These are phyloP conservation scores for Sporothrix protearum DNA, from an alignment of 2,329 filamentous ascomycete genomes.

Conservation along the genomic window DNA sequence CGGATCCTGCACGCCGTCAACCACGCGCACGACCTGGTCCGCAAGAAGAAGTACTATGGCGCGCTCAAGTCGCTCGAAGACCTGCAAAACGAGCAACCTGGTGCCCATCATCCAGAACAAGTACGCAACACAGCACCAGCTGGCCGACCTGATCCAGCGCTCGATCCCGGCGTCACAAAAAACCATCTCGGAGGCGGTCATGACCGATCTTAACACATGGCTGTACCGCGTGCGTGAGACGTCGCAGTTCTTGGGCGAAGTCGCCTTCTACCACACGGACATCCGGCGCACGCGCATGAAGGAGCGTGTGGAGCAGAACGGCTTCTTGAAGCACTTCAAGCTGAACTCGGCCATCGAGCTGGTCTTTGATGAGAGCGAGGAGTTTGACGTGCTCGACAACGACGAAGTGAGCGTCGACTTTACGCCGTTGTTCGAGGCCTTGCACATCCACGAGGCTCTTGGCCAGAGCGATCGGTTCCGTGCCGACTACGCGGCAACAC, in stretches of 20 bases:
- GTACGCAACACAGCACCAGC: conserved; percentile 89
- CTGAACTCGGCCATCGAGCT: conserved; percentile 94
- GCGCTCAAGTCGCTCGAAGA: conserved; percentile 92
- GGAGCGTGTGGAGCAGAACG: conserved; percentile 71
- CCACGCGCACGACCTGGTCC: conserved; percentile 85
- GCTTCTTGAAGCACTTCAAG: conserved; percentile 77
- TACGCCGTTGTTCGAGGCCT: conserved; percentile 85
- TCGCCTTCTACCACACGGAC: conserved; percentile 95
- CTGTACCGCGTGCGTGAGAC: conserved; percentile 91
- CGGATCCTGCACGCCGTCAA: conserved; percentile 92
- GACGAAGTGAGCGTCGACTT: conserved; percentile 95
- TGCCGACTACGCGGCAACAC: conserved; percentile 84
- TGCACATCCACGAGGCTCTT: conserved; percentile 94
- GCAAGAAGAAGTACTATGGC: conserved; percentile 92
- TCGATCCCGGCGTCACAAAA: conserved; percentile 91
- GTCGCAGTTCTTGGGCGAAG: conserved; percentile 91
- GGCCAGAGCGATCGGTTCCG: conserved; percentile 90
- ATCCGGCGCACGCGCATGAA: conserved; percentile 78
- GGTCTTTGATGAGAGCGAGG: conserved; percentile 90
- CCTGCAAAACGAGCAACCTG: conserved; percentile 92
- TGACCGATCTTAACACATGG: conserved; percentile 96
- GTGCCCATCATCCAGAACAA: conserved; percentile 68
- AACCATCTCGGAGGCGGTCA: conserved; percentile 91
- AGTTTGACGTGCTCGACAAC: conserved; percentile 93
- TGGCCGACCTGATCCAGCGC: conserved; percentile 92